Base-by-base conservation (phyloP, 148 eudicot species). In the Camellia lanceoleosa region DNA sequence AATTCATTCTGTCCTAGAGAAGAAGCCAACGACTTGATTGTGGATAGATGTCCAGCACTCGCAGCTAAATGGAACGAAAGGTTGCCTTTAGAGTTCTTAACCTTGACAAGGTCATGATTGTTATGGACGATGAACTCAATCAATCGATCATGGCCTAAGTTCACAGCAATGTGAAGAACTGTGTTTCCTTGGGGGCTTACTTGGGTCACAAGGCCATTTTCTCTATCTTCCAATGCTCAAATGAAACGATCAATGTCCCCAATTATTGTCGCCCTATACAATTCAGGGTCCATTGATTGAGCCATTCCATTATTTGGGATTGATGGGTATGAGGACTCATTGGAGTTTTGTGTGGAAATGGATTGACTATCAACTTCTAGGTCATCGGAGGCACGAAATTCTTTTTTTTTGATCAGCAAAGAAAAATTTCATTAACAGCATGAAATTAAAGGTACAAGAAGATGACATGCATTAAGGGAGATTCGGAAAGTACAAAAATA, bases 61-160 rank as follows among this genome's bases (percentile, higher is more conserved):
- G 78, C 82, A n/a, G 79, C 79, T 15, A 83, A 65, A 77, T 83
- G 86, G 56, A 83, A n/a, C 1, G 82, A 76, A 0, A 71, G 64
- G 13, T 71, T 69, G 4, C 68, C 81, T 0, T 8, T 44, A 49
- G 49, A 16, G 56, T 83, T 79, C 42, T 71, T 76, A 44, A 41
- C 60, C 63, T 19, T 23, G 18, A 72, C n/a, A 47, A 80, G 77
- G 5, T 68, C 8, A 2, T 79, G 80, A 68, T 16, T 41, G 41
- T 69, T 59, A 41, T 46, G 30, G 61, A 55, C 44, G 38, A 81
- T 71, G 51, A 68, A 54, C 44, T 20, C 44, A 42, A 76, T 75
- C 23, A 23, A 60, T 55, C 23, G 52, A 7, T 23, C 11, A 54
- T 62, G 38, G 3, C 63, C 61, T 13, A 69, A 4, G 19, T 42